phyloP scores from a whole-genome alignment of 2,329 filamentous ascomycete species.

The Aureobasidium sp. region DNA sequence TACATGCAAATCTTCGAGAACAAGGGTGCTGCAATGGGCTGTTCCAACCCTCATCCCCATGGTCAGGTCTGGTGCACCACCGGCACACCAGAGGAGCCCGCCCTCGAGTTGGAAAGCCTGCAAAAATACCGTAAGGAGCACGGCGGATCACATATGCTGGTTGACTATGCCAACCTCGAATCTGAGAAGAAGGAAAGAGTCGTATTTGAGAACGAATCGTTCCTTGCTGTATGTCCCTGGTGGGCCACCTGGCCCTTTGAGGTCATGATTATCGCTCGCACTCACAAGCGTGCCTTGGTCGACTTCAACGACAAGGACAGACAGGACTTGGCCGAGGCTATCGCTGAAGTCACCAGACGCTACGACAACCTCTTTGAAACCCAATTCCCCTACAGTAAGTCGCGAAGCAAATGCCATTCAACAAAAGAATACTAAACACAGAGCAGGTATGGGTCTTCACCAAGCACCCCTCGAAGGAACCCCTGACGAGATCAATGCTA shows the following conservation, averaged over 20 bases:
- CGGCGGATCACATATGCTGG: conserved; percentile 64
- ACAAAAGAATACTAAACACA: background rate
- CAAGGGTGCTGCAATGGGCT: conserved; percentile 96
- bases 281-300: conserved; percentile 74
- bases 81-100: conserved; percentile 79
- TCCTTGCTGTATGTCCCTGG: conserved; percentile 88
- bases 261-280: conserved; percentile 77
- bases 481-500: conserved; percentile 73
- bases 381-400: conserved; percentile 83
- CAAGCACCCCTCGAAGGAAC: conserved; percentile 82
- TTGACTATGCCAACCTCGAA: conserved; percentile 81
- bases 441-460: conserved; percentile 76
- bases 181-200: conserved; percentile 72
- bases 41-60: conserved; percentile 96
- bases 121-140: conserved; percentile 68
- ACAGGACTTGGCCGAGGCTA: conserved; percentile 65
- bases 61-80: conserved; percentile 96
- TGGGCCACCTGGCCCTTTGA: conserved; percentile 98
- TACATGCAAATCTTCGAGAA: conserved; percentile 99
- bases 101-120: conserved; percentile 69
- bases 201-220: conserved; percentile 78
- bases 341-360: conserved; percentile 78
- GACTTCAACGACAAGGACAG: conserved; percentile 69
- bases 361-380: conserved; percentile 98
- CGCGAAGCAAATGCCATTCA: background rate